Evolutionary conservation across 345 rosid species (phyloP), one percentile per base, ranked within the genome.

Genomic region (Arabidopsis arenosa): DNA sequence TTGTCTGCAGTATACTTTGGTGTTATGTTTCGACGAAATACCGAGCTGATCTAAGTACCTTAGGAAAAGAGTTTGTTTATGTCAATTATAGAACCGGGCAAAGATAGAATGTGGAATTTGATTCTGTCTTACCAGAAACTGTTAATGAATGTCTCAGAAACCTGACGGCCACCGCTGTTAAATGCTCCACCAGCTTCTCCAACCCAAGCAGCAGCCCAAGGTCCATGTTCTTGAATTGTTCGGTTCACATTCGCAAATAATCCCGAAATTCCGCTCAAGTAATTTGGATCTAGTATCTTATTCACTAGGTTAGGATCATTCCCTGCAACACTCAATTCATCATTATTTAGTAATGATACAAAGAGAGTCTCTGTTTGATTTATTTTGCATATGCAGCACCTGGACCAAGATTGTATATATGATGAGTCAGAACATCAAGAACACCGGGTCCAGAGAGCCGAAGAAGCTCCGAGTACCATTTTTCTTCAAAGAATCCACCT

Each of bases 41-140:
- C 97, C 98, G 10, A 93, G 91, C 80, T 93, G 98, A 85, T 93
- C 98, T 53, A 93, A 78, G 76, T 91, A 93, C 98, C 98, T 91
- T 43, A 9, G 11, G 66, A 55, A 3, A 6, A 39, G n/a, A n/a
- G 62, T 56, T 13, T 7, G 3, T 57, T 12, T 57, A 7, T 33
- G 41, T 57, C 0, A 35, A 5, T 39, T 10, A 43, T 15, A 40
- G 35, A 68, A 21, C 47, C 32, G 15, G 14, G 61, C 15, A 51
- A 48, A 48, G 7, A n/a, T 45, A 0, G 9, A 45, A 45, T 45
- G n/a, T 8, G 1, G 23, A 18, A 6, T 67, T 26, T 41, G 39
- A 5, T 36, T 39, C 0, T 8, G 17, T 36, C 41, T 66, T 80
- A 91, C 98, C 98, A 93, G 81, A 93, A 93, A 81, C 98, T 91